Conservation (phyloP, 257 asterid genomes). For the Penstemon davidsonii region DNA sequence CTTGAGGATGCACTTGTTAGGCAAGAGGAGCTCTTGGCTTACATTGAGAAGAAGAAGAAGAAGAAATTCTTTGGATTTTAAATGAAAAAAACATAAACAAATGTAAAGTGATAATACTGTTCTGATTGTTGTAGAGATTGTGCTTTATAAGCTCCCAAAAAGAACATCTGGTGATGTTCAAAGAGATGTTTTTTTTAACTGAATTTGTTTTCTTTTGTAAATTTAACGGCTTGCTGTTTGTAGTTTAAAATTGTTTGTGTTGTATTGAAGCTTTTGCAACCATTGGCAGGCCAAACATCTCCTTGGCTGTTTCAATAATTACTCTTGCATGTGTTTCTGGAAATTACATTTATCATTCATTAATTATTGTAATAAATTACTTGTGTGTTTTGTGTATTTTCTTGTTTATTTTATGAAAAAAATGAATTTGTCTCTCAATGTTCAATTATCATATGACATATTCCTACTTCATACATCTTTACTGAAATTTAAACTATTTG, state of each 20-base stretch:
- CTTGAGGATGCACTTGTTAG: slow-evolving; percentile 61
- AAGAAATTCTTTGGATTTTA: slow-evolving; percentile 68
- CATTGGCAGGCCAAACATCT: slow-evolving; percentile 26
- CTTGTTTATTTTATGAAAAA: no score
- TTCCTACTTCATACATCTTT: no score
- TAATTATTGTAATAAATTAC: background rate
- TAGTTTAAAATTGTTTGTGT: slow-evolving; percentile 10
- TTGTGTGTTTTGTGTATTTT: background rate
- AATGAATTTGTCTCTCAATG: no score
- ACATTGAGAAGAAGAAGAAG: slow-evolving; percentile 74
- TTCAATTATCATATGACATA: no score
- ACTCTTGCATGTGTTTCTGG: slow-evolving; percentile 19
- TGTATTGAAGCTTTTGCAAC: slow-evolving; percentile 24
- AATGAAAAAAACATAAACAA: slow-evolving; percentile 8
- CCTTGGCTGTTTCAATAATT: slow-evolving; percentile 19
- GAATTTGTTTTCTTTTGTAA: slow-evolving; percentile 24
- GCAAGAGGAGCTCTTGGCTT: slow-evolving; percentile 66
- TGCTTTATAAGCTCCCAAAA: slow-evolving; percentile 21
- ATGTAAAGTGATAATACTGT: slow-evolving; percentile 19
- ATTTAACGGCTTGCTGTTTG: slow-evolving; percentile 32
- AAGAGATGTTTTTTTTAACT: background rate
- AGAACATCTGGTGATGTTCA: slow-evolving; percentile 19
- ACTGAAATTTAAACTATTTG: no score
- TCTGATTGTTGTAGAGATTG: slow-evolving; percentile 26
- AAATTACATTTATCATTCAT: background rate